Conservation (phyloP, 208 protist genomes). For the Willaertia magna region DNA sequence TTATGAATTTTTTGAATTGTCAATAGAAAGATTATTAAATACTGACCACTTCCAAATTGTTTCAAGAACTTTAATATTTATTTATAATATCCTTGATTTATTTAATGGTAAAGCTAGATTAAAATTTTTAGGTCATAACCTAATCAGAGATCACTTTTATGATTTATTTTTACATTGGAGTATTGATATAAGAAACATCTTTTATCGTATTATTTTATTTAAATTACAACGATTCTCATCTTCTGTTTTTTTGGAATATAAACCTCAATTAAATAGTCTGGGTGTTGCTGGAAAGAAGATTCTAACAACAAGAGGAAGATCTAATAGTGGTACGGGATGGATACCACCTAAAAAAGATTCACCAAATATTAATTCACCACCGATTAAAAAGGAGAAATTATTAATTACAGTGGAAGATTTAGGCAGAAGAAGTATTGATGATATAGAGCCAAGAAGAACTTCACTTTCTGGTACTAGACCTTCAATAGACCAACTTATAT, state of each 20-base stretch:
- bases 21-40: not conserved
- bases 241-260: not conserved
- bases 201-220: not conserved
- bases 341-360: not conserved
- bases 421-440: not conserved
- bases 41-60: slow-evolving; percentile 5
- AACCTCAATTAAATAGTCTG: too few species aligned
- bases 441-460: not conserved
- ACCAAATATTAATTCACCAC: not conserved
- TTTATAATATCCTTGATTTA: not conserved
- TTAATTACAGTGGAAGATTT: not conserved
- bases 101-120: not conserved
- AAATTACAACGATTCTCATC: slow-evolving; percentile 1
- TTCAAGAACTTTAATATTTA: not conserved
- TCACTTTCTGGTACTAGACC: not conserved
- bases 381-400: not conserved
- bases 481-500: not conserved
- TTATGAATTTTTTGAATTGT: not conserved
- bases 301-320: not conserved
- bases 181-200: not conserved
- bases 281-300: too few species aligned
- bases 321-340: too few species aligned
- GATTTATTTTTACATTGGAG: slow-evolving; percentile 2
- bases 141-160: not conserved
- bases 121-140: not conserved